Evolutionary conservation across 176 grass and related monocot species (phyloP), one percentile per base, ranked within the genome.

Genomic region (Ampelocalamus luodianensis): DNA sequence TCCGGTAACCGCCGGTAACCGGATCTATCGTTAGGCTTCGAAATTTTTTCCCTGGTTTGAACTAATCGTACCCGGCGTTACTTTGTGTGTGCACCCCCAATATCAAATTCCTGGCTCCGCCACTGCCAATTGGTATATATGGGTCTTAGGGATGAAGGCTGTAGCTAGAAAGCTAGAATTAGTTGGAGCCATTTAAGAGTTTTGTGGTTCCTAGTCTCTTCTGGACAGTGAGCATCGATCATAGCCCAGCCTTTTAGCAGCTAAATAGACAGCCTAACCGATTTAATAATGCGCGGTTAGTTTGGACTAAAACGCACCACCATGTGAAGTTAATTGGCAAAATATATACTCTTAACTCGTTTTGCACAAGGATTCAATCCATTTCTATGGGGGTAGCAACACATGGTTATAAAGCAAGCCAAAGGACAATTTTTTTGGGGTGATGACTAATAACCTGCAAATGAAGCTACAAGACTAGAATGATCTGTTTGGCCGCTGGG

Each of bases 221-320:
- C 46, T 60, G 56, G 63, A 83, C 54, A 69, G 42, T 58, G 68
- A 59, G 10, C 55, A 72, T n/a, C 68, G 29, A 29, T 29, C 29
- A 11, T 3, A 66, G 18, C 71, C 66, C 34, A 65, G 27, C 2
- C 24, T 65, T 43, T 45, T 54, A 40, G 79, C 56, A 16, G 46
- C 45, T 54, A 79, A 58, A 79, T 71, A 17, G 70, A 89, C 77
- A 69, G 17, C 60, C 71, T 70, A 85, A 76, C 87, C 71, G 64
- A 75, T 22, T 12, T 68, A n/a, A 76, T 76, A 53, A 45, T 69
- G 51, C 51, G 23, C 51, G 32, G 51, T 70, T 81, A 51, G 77
- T 76, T 80, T 65, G 22, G 34, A 49, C 39, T 60, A 43, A 27
- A 85, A 74, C 49, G 22, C 66, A 34, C 46, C 67, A 72, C 74